Evolutionary conservation across 176 grass and related monocot genomes (phyloP), one percentile per base, ranked within the genome.

Genomic region (Otatea glauca): DNA sequence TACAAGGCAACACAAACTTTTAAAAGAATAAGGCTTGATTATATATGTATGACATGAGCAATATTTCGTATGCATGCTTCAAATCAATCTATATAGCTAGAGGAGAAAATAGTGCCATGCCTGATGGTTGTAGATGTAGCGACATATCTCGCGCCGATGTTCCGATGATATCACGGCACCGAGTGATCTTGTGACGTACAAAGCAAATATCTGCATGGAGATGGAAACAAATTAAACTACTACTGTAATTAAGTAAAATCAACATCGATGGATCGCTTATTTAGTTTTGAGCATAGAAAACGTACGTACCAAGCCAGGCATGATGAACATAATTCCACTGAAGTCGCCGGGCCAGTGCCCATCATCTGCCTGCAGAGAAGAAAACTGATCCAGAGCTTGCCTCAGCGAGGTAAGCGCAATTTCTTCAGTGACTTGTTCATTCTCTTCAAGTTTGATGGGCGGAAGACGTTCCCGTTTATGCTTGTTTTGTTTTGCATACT

Each of bases 321-420:
- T 88, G 82, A 94, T 62, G 84, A 91, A 91, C 92, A 91, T 91
- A 4, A 83, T 6, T 15, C 92, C 92, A 1, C 88, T 88, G 60
- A 83, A 91, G 75, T 91, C 92, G 2, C 92, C 92, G 17, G 83
- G 82, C 92, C 88, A 91, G 53, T 90, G 89, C 0, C 88, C 92
- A 25, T 91, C 92, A 20, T 79, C 58, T 0, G 88, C 68, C 47
- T 91, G 88, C 25, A 94, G 60, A 5, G 88, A 85, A 58, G 83
- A 88, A 27, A 88, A 84, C 44, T 39, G 77, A 15, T 77, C 51
- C 3, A 91, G 2, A 6, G 88, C 88, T 54, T 82, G 25, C 58
- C 78, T 65, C 43, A 93, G 80, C 7, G 88, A 86, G 41, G n/a
- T 55, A 42, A 74, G 3, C 2, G 54, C 78, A 2, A 42, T 65